Evolutionary conservation across 441 rosid genomes (phyloP), one percentile per base, ranked within the genome.

Genomic region (Aleurites moluccanus): DNA sequence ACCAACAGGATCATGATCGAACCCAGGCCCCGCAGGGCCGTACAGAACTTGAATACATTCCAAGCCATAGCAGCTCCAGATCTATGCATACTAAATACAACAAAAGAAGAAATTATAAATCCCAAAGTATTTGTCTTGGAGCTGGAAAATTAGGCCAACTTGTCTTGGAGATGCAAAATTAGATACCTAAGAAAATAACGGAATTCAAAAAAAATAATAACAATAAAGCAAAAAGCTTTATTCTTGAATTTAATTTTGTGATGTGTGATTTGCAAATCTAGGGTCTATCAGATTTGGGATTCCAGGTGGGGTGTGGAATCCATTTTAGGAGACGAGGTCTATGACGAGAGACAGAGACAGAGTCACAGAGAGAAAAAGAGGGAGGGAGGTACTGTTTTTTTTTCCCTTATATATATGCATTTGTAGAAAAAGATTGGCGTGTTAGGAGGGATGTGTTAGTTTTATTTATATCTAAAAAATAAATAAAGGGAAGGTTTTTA

Each of bases 31-130:
- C 92, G 84, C 56, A 94, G 85, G 61, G 96, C 98, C 42, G 98
- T 92, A 76, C 99, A 94, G 73, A 94, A 92, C 76, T 86, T 94
- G 86, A 94, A 94, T 62, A 94, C 97, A 86, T 94, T 94, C 99
- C 98, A 94, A 20, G 99, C 99, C 99, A 94, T 94, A 74, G 83
- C 72, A 61, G 90, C 90, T 55, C 96, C 93, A 79, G 98, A 91
- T 90, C 93, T 92, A 81, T 92, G 92, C 98, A 91, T 93, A 70
- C 73, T 83, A 78, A 70, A 65, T 4, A 28, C 44, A 63, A 45
- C 74, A 64, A 40, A 42, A 2, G 15, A 74, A 70, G 30, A 20
- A 63, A 9, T 30, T 18, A 20, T 38, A 27, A 30, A 40, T 23
- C 44, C 23, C 71, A 69, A 60, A 52, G 2, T 38, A 57, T 44